Percentiles rank a stretch among this genome's conserved stretches.
These are phyloP conservation scores for Biscogniauxia mediterranea DNA, from an alignment of 2,329 filamentous ascomycete species.

Conservation along the genomic window DNA sequence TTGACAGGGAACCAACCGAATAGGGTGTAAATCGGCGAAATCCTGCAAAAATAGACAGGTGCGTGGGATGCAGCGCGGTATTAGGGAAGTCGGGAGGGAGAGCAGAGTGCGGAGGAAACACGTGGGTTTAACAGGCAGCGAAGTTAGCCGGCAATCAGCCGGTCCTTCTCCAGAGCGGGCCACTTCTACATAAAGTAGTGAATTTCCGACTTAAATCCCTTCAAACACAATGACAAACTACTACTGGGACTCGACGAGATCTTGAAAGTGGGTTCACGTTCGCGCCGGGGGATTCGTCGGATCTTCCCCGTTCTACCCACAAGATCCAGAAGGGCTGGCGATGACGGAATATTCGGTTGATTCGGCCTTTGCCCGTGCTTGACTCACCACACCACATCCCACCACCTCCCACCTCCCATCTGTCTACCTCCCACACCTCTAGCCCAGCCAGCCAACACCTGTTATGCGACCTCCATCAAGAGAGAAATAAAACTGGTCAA, in stretches of 20 bases:
- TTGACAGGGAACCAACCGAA: background rate
- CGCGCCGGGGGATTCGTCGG: background rate
- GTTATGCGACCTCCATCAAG: background rate
- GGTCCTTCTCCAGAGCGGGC: background rate
- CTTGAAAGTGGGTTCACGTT: background rate
- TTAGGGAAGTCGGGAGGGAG: conserved; percentile 1
- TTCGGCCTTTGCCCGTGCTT: background rate
- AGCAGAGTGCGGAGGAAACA: background rate
- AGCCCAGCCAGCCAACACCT: no score
- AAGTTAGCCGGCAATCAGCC: background rate
- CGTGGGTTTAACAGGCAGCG: background rate
- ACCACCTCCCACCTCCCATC: no score
- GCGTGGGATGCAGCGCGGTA: background rate
- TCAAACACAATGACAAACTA: background rate
- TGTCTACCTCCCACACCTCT: background rate
- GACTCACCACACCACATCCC: no score
- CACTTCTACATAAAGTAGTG: background rate
- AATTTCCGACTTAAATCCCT: background rate
- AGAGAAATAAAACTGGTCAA: background rate
- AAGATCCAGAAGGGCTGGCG: background rate
- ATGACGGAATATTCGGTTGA: background rate
- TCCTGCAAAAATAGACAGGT: background rate
- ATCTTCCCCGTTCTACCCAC: background rate
- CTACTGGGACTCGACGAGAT: background rate
- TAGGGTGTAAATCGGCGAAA: conserved; percentile 1